A percentile compares a stretch with the other conserved stretches of the same genome.
Evolutionary conservation across 2,329 filamentous ascomycete species (phyloP).

Genomic region (Colletotrichum filicis): DNA sequence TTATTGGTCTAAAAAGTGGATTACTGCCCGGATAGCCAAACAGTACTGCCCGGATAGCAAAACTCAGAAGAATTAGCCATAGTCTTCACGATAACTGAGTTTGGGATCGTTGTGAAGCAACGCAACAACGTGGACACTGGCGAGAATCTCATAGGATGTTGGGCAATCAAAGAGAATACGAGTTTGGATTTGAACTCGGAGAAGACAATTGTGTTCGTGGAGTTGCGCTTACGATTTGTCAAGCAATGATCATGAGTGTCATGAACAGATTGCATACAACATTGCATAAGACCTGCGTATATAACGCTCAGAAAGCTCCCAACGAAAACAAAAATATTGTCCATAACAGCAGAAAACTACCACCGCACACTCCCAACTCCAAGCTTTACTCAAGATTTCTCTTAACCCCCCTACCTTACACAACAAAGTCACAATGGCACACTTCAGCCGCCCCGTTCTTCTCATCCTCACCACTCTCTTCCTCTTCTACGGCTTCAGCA

Average conservation of each 20-base stretch:
- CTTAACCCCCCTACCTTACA: neutral
- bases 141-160: neutral
- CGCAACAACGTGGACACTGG: neutral
- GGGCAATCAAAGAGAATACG: neutral
- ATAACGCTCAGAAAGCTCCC: neutral
- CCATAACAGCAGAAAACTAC: neutral
- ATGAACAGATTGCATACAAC: no score
- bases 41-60: no score
- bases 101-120: neutral
- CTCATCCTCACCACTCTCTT: constrained; percentile 10
- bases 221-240: neutral
- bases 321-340: neutral
- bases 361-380: neutral
- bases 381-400: neutral
- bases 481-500: neutral
- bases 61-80: no score
- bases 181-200: neutral
- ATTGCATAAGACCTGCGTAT: neutral
- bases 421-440: neutral
- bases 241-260: neutral
- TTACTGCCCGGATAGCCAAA: no score
- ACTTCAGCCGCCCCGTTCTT: neutral
- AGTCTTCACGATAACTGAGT: neutral
- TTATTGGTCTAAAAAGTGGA: no score
- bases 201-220: neutral